A percentile compares a stretch with the other conserved stretches of the same genome.
These are phyloP conservation scores for Pelargonium australe DNA, from an alignment of 441 rosid species.

Conservation along the genomic window DNA sequence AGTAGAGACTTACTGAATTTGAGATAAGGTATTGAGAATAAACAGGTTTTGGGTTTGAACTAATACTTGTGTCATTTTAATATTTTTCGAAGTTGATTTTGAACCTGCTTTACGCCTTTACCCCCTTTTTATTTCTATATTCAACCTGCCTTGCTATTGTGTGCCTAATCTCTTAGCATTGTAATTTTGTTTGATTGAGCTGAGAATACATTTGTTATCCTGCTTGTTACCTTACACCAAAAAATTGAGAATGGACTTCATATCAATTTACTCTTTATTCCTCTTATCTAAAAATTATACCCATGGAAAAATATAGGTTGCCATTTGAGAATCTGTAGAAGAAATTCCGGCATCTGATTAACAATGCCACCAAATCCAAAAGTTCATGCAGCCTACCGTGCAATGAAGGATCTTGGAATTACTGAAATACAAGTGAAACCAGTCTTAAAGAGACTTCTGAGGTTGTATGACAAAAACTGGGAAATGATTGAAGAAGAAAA, in stretches of 20 bases:
- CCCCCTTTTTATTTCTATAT: background rate
- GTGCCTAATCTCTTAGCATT: background rate
- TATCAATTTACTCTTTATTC: background rate
- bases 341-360: background rate
- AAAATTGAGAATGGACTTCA: background rate
- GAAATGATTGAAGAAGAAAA: conserved; percentile 5
- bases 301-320: conserved; percentile 1
- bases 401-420: conserved; percentile 1
- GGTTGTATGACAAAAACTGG: conserved; percentile 5
- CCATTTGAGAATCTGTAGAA: background rate
- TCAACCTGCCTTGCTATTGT: background rate
- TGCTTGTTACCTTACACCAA: background rate
- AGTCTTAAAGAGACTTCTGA: conserved; percentile 7
- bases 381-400: conserved; percentile 3
- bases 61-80: background rate
- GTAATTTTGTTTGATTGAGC: background rate
- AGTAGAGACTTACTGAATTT: no score
- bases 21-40: no score
- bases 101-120: no score
- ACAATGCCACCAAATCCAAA: conserved; percentile 2
- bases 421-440: background rate
- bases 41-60: background rate
- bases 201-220: background rate
- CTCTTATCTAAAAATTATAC: background rate
- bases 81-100: background rate